A percentile compares a stretch with the other conserved stretches of the same genome.
Conservation (phyloP, 805 yeast genomes). For the Peterozyma toletana region DNA sequence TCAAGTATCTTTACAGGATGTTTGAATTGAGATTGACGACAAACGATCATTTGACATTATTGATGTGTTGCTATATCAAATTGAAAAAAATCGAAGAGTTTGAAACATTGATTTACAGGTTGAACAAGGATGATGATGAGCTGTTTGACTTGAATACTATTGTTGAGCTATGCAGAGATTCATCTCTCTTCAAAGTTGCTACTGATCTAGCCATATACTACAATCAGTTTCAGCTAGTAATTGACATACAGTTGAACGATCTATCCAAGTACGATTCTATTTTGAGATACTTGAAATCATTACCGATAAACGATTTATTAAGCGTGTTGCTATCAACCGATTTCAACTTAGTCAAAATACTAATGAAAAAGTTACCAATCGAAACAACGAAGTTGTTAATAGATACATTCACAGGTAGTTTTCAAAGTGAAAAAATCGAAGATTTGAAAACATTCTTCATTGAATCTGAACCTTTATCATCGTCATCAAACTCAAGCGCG, state of each 20-base stretch:
- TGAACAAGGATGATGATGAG: conserved; percentile 24
- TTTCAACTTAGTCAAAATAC: conserved; percentile 47
- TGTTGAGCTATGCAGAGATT: conserved; percentile 64
- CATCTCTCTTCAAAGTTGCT: conserved; percentile 61
- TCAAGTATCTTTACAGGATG: conserved; percentile 56
- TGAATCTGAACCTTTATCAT: conserved; percentile 8
- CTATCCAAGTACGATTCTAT: conserved; percentile 53
- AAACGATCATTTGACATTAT: conserved; percentile 75
- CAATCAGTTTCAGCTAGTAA: conserved; percentile 68
- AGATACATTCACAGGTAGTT: conserved; percentile 84
- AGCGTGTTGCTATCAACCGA: conserved; percentile 46
- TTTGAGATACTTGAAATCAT: conserved; percentile 56
- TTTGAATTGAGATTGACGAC: conserved; percentile 48
- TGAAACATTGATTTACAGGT: conserved; percentile 41
- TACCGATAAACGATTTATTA: conserved; percentile 71
- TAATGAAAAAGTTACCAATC: conserved; percentile 65
- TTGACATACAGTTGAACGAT: conserved; percentile 66
- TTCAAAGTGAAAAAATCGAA: conserved; percentile 33
- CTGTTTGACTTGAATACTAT: conserved; percentile 65
- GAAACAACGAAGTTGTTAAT: conserved; percentile 79
- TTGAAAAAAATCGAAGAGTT: conserved; percentile 55
- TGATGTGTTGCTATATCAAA: conserved; percentile 76
- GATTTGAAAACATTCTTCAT: conserved; percentile 11
- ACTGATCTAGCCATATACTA: conserved; percentile 62
- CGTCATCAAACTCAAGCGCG: not conserved